Base-by-base conservation (phyloP, 1,139 yeast genomes). In the Pichia sp. region DNA sequence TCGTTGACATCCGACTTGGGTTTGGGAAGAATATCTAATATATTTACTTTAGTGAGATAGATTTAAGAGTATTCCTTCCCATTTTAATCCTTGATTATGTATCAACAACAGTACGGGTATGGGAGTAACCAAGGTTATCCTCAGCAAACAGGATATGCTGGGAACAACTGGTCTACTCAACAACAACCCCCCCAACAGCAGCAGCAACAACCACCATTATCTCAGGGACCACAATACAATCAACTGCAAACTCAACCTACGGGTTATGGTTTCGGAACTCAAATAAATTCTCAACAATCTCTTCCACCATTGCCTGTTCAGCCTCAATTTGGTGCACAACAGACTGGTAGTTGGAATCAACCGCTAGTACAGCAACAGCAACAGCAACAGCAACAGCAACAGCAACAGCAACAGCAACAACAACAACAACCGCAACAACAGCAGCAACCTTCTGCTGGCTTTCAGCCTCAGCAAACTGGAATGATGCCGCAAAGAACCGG, bases 401-500 rank as follows among this genome's bases (percentile, higher is more conserved):
- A 33, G 16, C 49, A 31, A 30, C 31, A 27, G 12, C 36, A 27
- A 27, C 29, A 27, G 6, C 29, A 27, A 27, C 4, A 6, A 7
- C 29, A 27, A 7, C 29, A 27, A 7, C 29, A 27, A 12, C 16
- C 17, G 16, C 49, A 31, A 30, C 31, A 27, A 38, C 51, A 27
- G n/a, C 51, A 27, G 27, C 47, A 17, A 27, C n/a, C 47, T n/a
- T 27, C n/a, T 4, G 31, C 48, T 2, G 31, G 48, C 31, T 48
- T 48, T 27, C 46, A 64, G 53, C 67, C 80, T 30, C 78, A 73
- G 67, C 78, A 75, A 6, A 77, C 68, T 10, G 55, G 55, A 9
- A n/a, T 66, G 36, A 48, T 66, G 56, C 72, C 75, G 4, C 80
- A 75, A 60, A 71, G 67, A 49, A 75, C 80, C 2, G 76, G 67